These are phyloP conservation scores for Teratosphaeriaceae sp. DNA, from an alignment of 2,329 filamentous ascomycete genomes.

Conservation along the genomic window DNA sequence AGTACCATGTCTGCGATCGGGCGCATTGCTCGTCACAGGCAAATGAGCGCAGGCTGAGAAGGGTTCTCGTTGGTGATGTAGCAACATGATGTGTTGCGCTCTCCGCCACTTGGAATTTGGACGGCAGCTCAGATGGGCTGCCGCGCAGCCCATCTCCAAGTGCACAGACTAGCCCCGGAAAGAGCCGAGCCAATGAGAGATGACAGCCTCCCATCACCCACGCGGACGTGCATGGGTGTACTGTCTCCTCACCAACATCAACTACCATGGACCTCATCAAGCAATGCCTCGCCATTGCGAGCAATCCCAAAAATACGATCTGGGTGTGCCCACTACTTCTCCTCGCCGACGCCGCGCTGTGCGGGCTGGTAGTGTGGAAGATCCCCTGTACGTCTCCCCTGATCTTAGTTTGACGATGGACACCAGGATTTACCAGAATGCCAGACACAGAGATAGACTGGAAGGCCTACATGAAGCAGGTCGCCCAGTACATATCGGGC, in stretches of 20 bases:
- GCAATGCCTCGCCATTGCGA: slow-evolving; percentile 36
- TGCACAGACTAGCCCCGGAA: too few relatives aligned
- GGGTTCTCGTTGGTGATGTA: too few relatives aligned
- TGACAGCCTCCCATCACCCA: not conserved
- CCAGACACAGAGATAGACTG: slow-evolving; percentile 97
- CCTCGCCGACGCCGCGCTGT: slow-evolving; percentile 64
- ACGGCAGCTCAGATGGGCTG: too few relatives aligned
- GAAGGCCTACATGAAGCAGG: slow-evolving; percentile 93
- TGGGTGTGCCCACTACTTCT: slow-evolving; percentile 64
- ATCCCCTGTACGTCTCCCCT: slow-evolving; percentile 64
- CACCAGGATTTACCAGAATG: not conserved
- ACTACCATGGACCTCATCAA: slow-evolving; percentile 33
- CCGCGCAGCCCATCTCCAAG: too few relatives aligned
- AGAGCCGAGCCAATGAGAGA: not conserved
- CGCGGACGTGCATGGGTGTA: too few relatives aligned
- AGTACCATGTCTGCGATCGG: too few relatives aligned
- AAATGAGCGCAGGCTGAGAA: too few relatives aligned
- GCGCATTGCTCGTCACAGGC: too few relatives aligned
- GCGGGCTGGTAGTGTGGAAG: slow-evolving; percentile 68
- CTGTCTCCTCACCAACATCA: too few relatives aligned
- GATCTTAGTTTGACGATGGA: slow-evolving; percentile 2
- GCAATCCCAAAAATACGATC: slow-evolving; percentile 50
- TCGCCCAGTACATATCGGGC: slow-evolving; percentile 69
- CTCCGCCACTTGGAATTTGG: too few relatives aligned
- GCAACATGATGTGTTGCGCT: too few relatives aligned